Evolutionary conservation across 805 yeast species (phyloP).

Genomic region (Candida taoyuanica): DNA sequence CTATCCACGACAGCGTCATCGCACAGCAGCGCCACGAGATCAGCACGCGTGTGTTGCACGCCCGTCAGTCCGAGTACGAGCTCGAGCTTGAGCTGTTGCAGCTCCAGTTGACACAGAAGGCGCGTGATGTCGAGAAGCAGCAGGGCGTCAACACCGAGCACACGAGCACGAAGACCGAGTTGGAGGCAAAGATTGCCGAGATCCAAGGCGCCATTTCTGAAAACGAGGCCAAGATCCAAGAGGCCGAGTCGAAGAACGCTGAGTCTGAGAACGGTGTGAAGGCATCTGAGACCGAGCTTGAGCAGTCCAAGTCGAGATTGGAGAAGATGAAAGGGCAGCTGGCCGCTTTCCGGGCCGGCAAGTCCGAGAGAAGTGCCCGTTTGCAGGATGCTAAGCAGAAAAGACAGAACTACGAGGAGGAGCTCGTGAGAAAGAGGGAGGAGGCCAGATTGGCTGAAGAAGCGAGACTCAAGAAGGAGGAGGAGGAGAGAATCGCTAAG

Average conservation of each 20-base stretch:
- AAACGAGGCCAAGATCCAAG: conserved; percentile 17
- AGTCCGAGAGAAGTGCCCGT: conserved; percentile 20
- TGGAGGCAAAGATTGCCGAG: conserved; percentile 18
- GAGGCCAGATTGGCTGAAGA: no score
- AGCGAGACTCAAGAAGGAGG: conserved; percentile 12
- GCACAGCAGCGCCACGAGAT: conserved; percentile 24
- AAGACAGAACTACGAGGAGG: conserved; percentile 21
- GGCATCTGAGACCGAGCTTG: conserved; percentile 18
- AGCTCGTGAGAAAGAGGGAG: conserved; percentile 9
- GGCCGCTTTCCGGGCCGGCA: conserved; percentile 21
- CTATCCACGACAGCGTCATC: conserved; percentile 19
- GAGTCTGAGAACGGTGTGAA: conserved; percentile 12
- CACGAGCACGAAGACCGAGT: conserved; percentile 13
- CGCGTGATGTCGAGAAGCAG: conserved; percentile 23
- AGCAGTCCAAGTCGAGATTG: conserved; percentile 13
- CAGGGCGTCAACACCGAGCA: conserved; percentile 17
- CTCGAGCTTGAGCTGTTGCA: conserved; percentile 21
- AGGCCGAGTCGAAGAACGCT: conserved; percentile 13
- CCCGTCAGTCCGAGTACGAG: conserved; percentile 26
- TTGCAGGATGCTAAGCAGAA: conserved; percentile 21
- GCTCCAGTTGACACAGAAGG: conserved; percentile 23
- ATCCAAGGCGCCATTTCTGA: conserved; percentile 19
- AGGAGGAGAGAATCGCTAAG: conserved; percentile 5
- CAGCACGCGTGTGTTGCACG: conserved; percentile 24
- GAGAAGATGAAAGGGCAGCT: conserved; percentile 19